Evolutionary conservation across 345 rosid genomes (phyloP), one percentile per base, ranked within the genome.

Genomic region (Boechera stricta): DNA sequence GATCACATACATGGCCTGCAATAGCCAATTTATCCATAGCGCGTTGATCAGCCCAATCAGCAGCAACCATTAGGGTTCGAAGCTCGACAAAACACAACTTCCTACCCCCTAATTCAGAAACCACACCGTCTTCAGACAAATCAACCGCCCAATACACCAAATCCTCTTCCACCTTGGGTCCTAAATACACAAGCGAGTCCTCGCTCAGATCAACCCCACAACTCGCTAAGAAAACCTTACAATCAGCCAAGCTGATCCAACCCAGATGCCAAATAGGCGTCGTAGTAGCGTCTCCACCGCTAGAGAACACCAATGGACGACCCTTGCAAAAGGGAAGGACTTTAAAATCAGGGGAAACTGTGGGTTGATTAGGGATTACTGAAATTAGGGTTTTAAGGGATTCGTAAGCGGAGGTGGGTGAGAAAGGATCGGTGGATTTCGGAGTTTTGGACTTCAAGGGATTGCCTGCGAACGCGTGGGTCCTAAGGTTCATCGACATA

Each of bases 41-140:
- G 49, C 61, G 66, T 59, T 85, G 82, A 81, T 94, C 84, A 52
- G 87, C 81, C 98, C 98, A 92, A 85, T 94, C 98, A 54, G 94
- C 85, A 57, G 97, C 98, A 61, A 94, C 97, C 98, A 94, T 92
- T 1, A 92, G 74, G 4, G 97, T 94, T 74, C 98, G 84, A 67
- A 94, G 80, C 84, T 94, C 98, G 26, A 92, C 90, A 81, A 94
- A 94, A 68, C 90, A 90, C 26, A 87, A 56, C 47, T 80, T 79
- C 73, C 72, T 79, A 35, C 69, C 73, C n/a, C 72, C 84, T 45
- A 82, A 72, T 42, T 84, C 91, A 77, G 85, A 31, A 74, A 81
- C 86, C 81, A 82, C 28, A 47, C 77, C 73, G 66, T 52, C 56
- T 63, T 63, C 85, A 21, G 87, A 69, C 41, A 92, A 86, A 80